A percentile compares a stretch with the other conserved stretches of the same genome.
These are phyloP conservation scores for Hypoxylon sp. DNA, from an alignment of 2,329 filamentous ascomycete species.

Conservation along the genomic window DNA sequence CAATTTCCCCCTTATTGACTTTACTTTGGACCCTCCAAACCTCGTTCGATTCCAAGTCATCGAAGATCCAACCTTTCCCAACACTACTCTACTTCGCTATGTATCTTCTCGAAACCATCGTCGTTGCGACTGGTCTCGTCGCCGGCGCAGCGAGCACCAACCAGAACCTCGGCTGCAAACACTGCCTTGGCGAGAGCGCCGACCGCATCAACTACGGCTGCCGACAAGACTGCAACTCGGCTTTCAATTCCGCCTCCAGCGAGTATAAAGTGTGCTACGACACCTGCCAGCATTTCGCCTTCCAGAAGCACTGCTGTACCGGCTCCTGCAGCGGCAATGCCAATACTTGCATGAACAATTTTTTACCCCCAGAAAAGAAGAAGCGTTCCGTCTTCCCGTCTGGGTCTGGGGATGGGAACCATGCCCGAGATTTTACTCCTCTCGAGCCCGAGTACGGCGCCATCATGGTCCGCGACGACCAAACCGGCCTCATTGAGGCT, in stretches of 20 bases:
- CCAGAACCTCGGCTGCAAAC: slow-evolving; percentile 1
- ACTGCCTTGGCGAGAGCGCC: background rate
- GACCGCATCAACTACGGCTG: background rate
- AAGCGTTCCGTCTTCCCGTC: background rate
- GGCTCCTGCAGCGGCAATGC: slow-evolving; percentile 4
- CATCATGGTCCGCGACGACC: background rate
- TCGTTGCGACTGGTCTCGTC: background rate
- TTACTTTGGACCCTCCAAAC: background rate
- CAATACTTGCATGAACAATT: slow-evolving; percentile 1
- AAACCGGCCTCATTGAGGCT: slow-evolving; percentile 1
- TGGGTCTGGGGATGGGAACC: background rate
- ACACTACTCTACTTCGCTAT: background rate
- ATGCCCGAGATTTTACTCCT: background rate
- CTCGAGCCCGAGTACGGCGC: background rate
- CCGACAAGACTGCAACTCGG: background rate
- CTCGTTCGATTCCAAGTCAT: background rate
- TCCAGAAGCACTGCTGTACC: background rate
- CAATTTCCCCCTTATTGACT: background rate
- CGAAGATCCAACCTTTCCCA: background rate
- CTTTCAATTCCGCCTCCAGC: background rate
- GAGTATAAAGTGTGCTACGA: background rate
- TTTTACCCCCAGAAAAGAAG: background rate
- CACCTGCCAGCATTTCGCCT: background rate
- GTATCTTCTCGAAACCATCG: background rate
- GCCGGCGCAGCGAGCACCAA: background rate